Percentiles rank a stretch among this genome's conserved stretches.
phyloP scores from a whole-genome alignment of 805 yeast species.

The Kuraishia floccosa region DNA sequence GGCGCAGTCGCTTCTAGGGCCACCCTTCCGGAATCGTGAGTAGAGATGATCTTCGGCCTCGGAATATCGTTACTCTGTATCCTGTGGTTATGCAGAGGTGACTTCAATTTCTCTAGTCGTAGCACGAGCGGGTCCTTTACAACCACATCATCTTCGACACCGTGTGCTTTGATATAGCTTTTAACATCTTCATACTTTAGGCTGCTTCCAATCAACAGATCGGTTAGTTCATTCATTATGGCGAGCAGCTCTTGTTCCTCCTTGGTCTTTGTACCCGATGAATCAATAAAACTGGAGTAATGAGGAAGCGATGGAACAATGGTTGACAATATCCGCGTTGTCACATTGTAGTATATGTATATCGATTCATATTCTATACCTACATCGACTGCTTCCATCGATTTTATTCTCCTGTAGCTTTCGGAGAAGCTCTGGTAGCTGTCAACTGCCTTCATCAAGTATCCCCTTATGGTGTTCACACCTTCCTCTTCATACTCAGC shows the following conservation, averaged over 20 bases:
- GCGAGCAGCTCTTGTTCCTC: background rate
- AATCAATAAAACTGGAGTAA: constrained; percentile 2
- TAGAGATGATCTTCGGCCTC: no score
- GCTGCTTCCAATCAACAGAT: background rate
- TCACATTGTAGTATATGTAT: constrained; percentile 14
- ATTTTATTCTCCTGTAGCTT: background rate
- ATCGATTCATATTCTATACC: constrained; percentile 10
- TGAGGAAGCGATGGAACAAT: constrained; percentile 13
- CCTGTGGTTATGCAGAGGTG: no score
- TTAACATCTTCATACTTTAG: background rate
- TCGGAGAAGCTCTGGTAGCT: constrained; percentile 13
- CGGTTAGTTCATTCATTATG: constrained; percentile 1
- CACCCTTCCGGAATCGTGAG: no score
- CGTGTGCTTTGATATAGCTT: constrained; percentile 1
- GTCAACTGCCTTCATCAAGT: constrained; percentile 14
- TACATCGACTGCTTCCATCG: constrained; percentile 4
- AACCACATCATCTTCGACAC: no score
- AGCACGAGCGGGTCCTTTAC: constrained; percentile 1
- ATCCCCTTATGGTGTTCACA: constrained; percentile 6
- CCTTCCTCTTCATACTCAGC: background rate
- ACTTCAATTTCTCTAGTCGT: constrained; percentile 1
- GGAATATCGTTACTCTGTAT: no score
- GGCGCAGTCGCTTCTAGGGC: no score
- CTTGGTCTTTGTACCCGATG: constrained; percentile 1
- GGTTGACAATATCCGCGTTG: constrained; percentile 13